Base-by-base conservation (phyloP, 164 flowering plant species). In the Warburgia ugandensis region DNA sequence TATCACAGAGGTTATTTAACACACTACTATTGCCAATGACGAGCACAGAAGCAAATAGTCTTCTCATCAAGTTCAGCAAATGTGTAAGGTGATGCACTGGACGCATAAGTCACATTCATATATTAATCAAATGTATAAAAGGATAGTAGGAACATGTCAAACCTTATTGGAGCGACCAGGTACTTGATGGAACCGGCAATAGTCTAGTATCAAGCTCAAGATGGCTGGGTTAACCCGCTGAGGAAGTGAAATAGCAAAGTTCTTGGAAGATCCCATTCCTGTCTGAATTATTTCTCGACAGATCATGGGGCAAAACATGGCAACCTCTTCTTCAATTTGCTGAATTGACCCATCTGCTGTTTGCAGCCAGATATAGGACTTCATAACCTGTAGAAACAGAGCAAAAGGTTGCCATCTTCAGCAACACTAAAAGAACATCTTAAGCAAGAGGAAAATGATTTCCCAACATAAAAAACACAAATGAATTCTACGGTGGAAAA, bases 151-250 rank as follows among this genome's bases (percentile, higher is more conserved):
- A 55, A 43, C 20, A 43, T 22, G 5, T 27, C 56, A 45, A 25
- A 90, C 95, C 95, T 90, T 90, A 67, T 86, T 86, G 20, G 97
- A 90, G 57, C 76, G 95, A 17, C 95, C 97, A 3, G 84, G 82
- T 54, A 74, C 71, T 80, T 86, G 94, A 67, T 90, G 97, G 67
- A 90, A 90, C 64, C 89, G 78, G 59, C 97, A 86, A 53, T 90
- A 90, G 48, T 90, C 94, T 62, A 90, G 83, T 32, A 90, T 77
- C 52, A 84, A 68, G 48, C 95, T 74, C 60, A 86, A 66, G 4
- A 72, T 71, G 5, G 85, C 66, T 29, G 94, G 78, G 73, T 73
- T 86, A 20, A 86, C 95, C 40, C 86, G 73, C 49, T 82, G 83
- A 17, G 97, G 97, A 52, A 90, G 94, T 5, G 79, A 48, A 55